Evolutionary conservation across 441 rosid species (phyloP), one percentile per base, ranked within the genome.

Genomic region (Lepidium campestre): DNA sequence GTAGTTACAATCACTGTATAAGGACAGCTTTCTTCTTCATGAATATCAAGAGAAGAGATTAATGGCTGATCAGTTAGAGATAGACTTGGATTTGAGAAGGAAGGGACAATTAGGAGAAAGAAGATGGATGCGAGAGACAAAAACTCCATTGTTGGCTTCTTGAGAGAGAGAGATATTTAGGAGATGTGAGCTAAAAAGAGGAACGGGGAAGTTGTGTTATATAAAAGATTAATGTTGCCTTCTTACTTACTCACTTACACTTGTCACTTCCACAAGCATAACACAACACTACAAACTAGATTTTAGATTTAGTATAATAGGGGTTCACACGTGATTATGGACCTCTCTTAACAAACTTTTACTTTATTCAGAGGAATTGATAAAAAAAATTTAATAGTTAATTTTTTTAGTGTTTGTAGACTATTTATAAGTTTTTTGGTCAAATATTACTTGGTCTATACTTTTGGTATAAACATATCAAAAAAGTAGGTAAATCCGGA

Each of bases 1-100:
- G 75, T 70, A 14, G 69, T 70, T 18, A 62, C 50, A 55, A 70
- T 55, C 50, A 71, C 17, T 25, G 74, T 62, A 63, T 70, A 70
- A 45, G 75, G 75, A 35, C 75, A 70, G n/a, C 39, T 70, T 46
- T 62, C 57, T 54, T 62, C 57, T 45, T 62, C 45, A 27, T 3
- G 57, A 36, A 70, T 8, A 10, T 62, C 20, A 35, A 54, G 64
- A 46, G 69, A 37, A 11, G 68, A 70, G 49, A 54, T 35, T 4
- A 70, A 20, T 10, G 50, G 41, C 19, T 44, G 42, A 36, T 25
- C 49, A 19, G 57, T 6, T 22, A 71, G 19, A 7, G 69, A 35
- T 17, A 17, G n/a, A 13, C 27, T 27, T 36, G 69, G 64, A 37
- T 40, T 46, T 3, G 42, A 6, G 11, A 70, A 45, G 48, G 57